Evolutionary conservation across 257 asterid species (phyloP).

Genomic region (Nyctanthes arbortristis): DNA sequence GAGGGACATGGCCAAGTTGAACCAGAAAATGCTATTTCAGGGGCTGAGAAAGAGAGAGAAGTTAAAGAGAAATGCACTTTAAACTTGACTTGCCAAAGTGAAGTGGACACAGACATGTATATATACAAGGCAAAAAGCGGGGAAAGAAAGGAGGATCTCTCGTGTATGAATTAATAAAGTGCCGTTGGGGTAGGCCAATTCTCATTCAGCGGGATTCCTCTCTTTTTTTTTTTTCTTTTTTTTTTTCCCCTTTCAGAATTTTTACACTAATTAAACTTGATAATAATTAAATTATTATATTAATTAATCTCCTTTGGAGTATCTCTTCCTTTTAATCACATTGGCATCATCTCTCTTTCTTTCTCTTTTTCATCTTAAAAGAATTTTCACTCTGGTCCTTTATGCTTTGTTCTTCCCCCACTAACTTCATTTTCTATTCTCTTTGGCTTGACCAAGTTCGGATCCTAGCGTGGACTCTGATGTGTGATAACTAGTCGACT

Average conservation of each 20-base stretch:
- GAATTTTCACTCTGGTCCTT: conserved; percentile 13
- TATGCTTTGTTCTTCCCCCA: conserved; percentile 26
- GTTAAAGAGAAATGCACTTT: conserved; percentile 42
- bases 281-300: conserved; percentile 45
- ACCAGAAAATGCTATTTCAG: not conserved
- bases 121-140: conserved; percentile 17
- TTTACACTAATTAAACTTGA: conserved; percentile 43
- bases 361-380: conserved; percentile 27
- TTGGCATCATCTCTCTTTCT: conserved; percentile 20
- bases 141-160: conserved; percentile 37
- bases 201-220: conserved; percentile 60
- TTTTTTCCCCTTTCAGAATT: conserved; percentile 46
- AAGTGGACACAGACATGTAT: conserved; percentile 54
- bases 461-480: not conserved
- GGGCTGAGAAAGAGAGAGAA: conserved; percentile 23
- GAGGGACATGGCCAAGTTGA: conserved; percentile 57
- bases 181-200: conserved; percentile 48
- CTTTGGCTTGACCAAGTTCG: conserved; percentile 18
- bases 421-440: not conserved
- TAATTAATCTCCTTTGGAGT: conserved; percentile 35
- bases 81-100: conserved; percentile 47
- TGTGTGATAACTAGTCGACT: not conserved
- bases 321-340: conserved; percentile 4
- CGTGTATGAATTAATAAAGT: conserved; percentile 28
- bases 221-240: too few relatives aligned